A percentile compares a stretch with the other conserved stretches of the same genome.
phyloP scores from a whole-genome alignment of 208 protist genomes.

The Leptomonas pyrrhocoris region DNA sequence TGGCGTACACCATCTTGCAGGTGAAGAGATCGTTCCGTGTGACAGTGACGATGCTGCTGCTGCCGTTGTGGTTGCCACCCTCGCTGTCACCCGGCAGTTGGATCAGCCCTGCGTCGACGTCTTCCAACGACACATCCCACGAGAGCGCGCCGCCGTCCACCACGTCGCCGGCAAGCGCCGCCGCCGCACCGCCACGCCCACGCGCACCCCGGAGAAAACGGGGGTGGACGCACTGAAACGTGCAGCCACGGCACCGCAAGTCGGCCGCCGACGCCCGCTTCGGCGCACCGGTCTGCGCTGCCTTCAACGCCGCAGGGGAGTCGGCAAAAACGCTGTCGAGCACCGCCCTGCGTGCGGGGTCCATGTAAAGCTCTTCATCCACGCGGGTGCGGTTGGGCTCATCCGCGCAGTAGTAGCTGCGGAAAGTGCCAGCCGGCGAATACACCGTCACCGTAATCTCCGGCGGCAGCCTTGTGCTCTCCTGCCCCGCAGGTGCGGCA shows the following conservation, averaged over 20 bases:
- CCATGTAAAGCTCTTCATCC: background rate
- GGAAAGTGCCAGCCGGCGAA: background rate
- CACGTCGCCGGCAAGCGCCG: background rate
- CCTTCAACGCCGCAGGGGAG: too few relatives aligned
- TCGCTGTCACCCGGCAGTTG: too few relatives aligned
- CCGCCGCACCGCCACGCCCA: background rate
- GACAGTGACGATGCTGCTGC: background rate
- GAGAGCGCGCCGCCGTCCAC: background rate
- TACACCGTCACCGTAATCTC: slow-evolving; percentile 16
- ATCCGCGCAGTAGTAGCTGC: slow-evolving; percentile 20
- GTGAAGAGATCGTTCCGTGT: slow-evolving; percentile 21
- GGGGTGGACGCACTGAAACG: slow-evolving; percentile 23
- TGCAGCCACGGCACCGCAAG: slow-evolving; percentile 16
- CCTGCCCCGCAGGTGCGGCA: too few relatives aligned
- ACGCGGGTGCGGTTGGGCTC: background rate
- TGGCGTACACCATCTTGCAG: slow-evolving; percentile 11
- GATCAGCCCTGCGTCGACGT: slow-evolving; percentile 18
- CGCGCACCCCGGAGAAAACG: background rate
- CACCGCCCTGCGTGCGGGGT: slow-evolving; percentile 4
- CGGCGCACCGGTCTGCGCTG: too few relatives aligned
- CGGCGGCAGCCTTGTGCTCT: too few relatives aligned
- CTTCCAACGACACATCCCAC: slow-evolving; percentile 21
- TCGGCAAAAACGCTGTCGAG: too few relatives aligned
- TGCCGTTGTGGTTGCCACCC: too few relatives aligned
- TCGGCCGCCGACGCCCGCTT: too few relatives aligned